These are phyloP conservation scores for Coprinopsis cinerea DNA, from an alignment of 768 basidiomycete species.

Conservation along the genomic window DNA sequence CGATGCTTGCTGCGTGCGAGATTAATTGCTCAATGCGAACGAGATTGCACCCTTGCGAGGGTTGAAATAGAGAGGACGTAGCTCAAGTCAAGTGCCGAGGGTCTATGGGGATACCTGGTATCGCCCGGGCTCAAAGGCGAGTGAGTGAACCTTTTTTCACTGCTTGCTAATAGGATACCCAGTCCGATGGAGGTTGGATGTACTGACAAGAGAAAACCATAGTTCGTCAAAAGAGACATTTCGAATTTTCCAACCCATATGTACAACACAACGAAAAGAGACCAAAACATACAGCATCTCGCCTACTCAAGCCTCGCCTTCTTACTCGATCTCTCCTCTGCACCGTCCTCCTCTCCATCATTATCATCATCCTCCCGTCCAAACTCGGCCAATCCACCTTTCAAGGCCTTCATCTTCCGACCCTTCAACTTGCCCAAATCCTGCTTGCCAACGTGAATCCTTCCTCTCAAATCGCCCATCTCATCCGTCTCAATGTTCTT, in stretches of 20 bases:
- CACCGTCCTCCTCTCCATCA: conserved; percentile 17
- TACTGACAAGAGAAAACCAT: too few relatives aligned
- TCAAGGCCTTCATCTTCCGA: conserved; percentile 93
- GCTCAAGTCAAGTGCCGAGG: background rate
- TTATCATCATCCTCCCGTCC: conserved; percentile 14
- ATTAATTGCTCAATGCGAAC: too few relatives aligned
- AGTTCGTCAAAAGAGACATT: too few relatives aligned
- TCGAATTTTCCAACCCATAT: too few relatives aligned
- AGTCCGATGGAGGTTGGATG: too few relatives aligned
- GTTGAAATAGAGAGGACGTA: background rate
- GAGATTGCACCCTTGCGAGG: too few relatives aligned
- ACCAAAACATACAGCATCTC: background rate
- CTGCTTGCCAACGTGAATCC: conserved; percentile 85
- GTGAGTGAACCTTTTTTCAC: background rate
- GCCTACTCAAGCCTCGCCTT: background rate
- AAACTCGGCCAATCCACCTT: conserved; percentile 14
- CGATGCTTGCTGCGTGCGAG: too few relatives aligned
- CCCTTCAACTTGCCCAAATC: conserved; percentile 83
- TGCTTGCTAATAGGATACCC: too few relatives aligned
- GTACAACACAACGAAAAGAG: too few relatives aligned
- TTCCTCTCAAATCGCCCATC: conserved; percentile 94
- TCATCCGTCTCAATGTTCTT: conserved; percentile 97
- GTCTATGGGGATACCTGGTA: background rate
- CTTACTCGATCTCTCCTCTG: conserved; percentile 5
- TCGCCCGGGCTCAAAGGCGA: background rate